Base-by-base conservation (phyloP, 768 basidiomycete species). In the Agaricus subrufescens region DNA sequence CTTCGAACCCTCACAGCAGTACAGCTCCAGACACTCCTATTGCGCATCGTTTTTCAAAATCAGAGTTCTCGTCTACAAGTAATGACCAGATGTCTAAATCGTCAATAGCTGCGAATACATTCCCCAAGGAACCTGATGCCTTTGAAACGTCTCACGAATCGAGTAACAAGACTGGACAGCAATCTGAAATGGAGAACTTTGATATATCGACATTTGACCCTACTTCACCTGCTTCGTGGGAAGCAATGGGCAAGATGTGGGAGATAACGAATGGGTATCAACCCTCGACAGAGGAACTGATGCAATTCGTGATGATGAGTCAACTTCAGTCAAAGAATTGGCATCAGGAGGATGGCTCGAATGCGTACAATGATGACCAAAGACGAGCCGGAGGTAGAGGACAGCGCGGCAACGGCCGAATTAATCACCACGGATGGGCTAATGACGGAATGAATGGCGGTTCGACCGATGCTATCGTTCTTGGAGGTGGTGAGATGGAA, bases 221-320 rank as follows among this genome's bases (percentile, higher is more conserved):
- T 53, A 85, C 85, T 29, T 76, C 80, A 44, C 80, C 91, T 52
- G 69, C 80, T 51, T 85, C 88, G 67, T 94, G 92, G 92, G 84
- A 87, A 74, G 79, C 81, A 55, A 80, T 94, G 57, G 87, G 87
- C 67, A 83, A 82, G 66, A 84, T 89, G 76, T 93, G 88, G 89
- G 71, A 78, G 66, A 75, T 76, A 54, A 85, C 87, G 51, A 71
- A 87, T 68, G 87, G 89, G 42, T 77, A 80, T 63, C 48, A 74
- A 61, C 91, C 91, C 29, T 79, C 87, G 55, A 84, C 86, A 63
- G 85, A 90, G 63, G 79, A 91, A 64, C 79, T 92, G 61, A 84
- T 90, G 84, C 79, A 84, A 68, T 88, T 86, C 66, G 76, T 89
- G 59, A 76, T 87, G 76, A 60, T 58, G 56, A 52, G 61, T 14